phyloP scores from a whole-genome alignment of 805 yeast species.

The Candida tammaniensis region DNA sequence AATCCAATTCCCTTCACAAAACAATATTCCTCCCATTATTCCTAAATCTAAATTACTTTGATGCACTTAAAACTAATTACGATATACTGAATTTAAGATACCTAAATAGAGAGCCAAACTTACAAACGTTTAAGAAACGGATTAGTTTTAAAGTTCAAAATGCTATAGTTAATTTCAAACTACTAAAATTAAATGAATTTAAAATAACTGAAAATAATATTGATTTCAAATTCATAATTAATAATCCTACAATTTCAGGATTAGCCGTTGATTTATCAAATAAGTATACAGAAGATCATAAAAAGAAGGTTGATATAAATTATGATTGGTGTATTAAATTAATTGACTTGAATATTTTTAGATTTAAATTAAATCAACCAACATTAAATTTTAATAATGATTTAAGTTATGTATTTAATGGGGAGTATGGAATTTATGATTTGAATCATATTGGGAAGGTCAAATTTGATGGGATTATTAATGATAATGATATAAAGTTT shows the following conservation, averaged over 20 bases:
- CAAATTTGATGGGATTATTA: conserved; percentile 9
- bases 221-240: conserved; percentile 14
- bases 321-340: conserved; percentile 13
- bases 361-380: conserved; percentile 12
- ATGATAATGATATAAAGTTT: conserved; percentile 12
- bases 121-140: conserved; percentile 12
- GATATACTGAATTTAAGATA: conserved; percentile 22
- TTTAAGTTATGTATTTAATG: conserved; percentile 8
- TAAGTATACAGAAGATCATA: not conserved
- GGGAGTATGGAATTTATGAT: conserved; percentile 11
- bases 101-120: conserved; percentile 13
- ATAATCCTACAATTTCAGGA: conserved; percentile 13
- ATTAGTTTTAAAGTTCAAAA: conserved; percentile 10
- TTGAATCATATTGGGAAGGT: conserved; percentile 9
- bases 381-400: conserved; percentile 8
- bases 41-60: conserved; percentile 26
- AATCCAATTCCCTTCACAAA: conserved; percentile 6
- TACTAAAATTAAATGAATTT: conserved; percentile 21
- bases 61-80: conserved; percentile 22
- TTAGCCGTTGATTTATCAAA: conserved; percentile 4
- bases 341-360: conserved; percentile 5
- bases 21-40: conserved; percentile 24
- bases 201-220: conserved; percentile 21
- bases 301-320: conserved; percentile 4
- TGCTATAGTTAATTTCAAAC: conserved; percentile 16